Percentiles rank a stretch among this genome's conserved stretches.
Evolutionary conservation across 1,139 yeast genomes (phyloP).

Genomic region (Wickerhamiella infanticola): DNA sequence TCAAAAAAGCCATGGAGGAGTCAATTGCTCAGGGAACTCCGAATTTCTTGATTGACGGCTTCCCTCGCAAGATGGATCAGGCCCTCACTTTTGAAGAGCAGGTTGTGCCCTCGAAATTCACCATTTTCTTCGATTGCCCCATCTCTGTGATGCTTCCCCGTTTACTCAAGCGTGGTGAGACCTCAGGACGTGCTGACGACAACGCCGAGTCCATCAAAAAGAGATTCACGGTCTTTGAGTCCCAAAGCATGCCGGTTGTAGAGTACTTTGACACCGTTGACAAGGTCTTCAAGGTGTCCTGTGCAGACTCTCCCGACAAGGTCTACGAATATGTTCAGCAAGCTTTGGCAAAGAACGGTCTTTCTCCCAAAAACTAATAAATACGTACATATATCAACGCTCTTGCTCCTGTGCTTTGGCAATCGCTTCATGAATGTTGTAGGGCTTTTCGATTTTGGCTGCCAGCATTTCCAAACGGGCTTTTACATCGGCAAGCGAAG

Average conservation of each 20-base stretch:
- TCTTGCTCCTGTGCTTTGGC: background rate
- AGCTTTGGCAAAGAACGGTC: conserved; percentile 35
- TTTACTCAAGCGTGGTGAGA: conserved; percentile 79
- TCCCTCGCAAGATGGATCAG: conserved; percentile 98
- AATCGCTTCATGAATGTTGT: conserved; percentile 1
- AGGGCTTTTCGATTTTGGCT: background rate
- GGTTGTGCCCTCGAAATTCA: conserved; percentile 50
- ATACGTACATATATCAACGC: background rate
- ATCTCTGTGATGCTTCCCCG: conserved; percentile 77
- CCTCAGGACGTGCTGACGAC: conserved; percentile 88
- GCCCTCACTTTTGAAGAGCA: conserved; percentile 78
- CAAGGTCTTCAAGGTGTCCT: conserved; percentile 62
- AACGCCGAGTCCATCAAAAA: conserved; percentile 80
- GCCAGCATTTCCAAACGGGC: conserved; percentile 19
- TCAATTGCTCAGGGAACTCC: conserved; percentile 33
- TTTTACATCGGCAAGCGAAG: conserved; percentile 26
- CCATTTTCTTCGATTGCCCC: conserved; percentile 88
- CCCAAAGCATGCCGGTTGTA: conserved; percentile 91
- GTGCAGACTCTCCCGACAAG: conserved; percentile 65
- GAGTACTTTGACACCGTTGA: conserved; percentile 62
- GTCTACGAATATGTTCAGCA: conserved; percentile 59
- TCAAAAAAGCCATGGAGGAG: conserved; percentile 62
- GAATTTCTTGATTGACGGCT: conserved; percentile 77
- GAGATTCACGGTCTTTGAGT: conserved; percentile 72
- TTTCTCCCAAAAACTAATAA: conserved; percentile 5